A percentile compares a stretch with the other conserved stretches of the same genome.
phyloP scores from a whole-genome alignment of 768 basidiomycete species.

The Kwoniella botswanensis region DNA sequence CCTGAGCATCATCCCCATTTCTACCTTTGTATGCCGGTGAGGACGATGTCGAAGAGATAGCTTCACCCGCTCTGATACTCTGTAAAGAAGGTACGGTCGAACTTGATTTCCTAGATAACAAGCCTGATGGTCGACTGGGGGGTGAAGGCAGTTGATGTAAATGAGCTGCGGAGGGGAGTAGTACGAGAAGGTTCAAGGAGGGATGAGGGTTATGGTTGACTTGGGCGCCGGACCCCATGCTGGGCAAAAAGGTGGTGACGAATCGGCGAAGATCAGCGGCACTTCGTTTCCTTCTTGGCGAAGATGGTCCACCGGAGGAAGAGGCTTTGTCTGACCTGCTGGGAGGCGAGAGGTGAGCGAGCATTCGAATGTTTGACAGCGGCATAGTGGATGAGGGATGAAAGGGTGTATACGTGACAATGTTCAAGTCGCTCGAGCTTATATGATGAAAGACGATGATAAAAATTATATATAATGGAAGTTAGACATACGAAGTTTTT shows the following conservation, averaged over 20 bases:
- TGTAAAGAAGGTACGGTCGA: conserved; percentile 33
- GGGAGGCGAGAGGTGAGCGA: conserved; percentile 20
- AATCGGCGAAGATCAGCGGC: conserved; percentile 20
- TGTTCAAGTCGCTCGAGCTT: background rate
- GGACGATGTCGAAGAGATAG: conserved; percentile 5
- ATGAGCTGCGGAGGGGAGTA: conserved; percentile 41
- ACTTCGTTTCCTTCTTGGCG: conserved; percentile 21
- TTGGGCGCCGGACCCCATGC: conserved; percentile 8
- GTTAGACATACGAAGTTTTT: background rate
- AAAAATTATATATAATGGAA: background rate
- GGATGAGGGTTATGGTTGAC: conserved; percentile 10
- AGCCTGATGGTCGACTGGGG: conserved; percentile 18
- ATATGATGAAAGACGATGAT: background rate
- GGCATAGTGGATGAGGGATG: background rate
- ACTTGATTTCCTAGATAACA: conserved; percentile 33
- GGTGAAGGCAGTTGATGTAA: conserved; percentile 27
- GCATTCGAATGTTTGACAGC: conserved; percentile 13
- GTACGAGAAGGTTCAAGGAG: conserved; percentile 34
- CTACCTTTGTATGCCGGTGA: background rate
- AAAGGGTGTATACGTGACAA: background rate
- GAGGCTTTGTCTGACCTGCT: conserved; percentile 6
- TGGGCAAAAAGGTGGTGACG: conserved; percentile 18
- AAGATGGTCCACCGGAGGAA: background rate
- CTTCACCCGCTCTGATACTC: conserved; percentile 10
- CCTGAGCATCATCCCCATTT: conserved; percentile 17